phyloP scores from a whole-genome alignment of 192 early-diverging fungal species.

The Coemansia sp. region DNA sequence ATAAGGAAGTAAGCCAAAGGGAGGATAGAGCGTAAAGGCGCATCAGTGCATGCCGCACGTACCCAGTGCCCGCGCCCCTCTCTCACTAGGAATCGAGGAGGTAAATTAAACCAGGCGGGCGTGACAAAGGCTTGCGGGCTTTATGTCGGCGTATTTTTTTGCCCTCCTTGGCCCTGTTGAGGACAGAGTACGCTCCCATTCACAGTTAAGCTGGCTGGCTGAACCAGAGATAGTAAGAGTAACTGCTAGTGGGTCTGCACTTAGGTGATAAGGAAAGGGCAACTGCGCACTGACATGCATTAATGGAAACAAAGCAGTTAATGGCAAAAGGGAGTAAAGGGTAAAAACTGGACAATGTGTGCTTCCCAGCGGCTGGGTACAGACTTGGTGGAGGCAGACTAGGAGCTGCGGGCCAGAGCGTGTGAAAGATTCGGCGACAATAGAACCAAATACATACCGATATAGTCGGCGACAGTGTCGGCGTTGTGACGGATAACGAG shows the following conservation, averaged over 20 bases:
- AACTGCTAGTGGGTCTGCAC: background rate
- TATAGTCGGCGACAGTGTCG: constrained; percentile 72
- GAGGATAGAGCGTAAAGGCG: background rate
- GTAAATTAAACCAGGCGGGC: background rate
- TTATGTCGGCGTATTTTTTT: constrained; percentile 5
- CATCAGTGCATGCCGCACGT: background rate
- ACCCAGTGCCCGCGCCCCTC: background rate
- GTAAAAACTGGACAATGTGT: background rate
- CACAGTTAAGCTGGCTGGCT: background rate
- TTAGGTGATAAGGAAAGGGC: background rate
- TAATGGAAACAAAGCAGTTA: constrained; percentile 2
- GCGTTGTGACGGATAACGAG: constrained; percentile 75
- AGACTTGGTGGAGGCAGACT: constrained; percentile 5
- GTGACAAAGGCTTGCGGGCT: background rate
- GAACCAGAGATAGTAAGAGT: background rate
- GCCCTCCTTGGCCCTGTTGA: background rate
- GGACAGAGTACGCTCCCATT: background rate
- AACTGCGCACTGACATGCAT: background rate
- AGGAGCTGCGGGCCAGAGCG: constrained; percentile 13
- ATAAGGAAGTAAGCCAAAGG: background rate
- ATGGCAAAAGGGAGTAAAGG: background rate
- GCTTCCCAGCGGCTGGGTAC: constrained; percentile 3
- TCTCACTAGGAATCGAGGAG: background rate
- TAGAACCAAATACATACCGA: constrained; percentile 59
- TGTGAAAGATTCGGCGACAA: constrained; percentile 8